A percentile compares a stretch with the other conserved stretches of the same genome.
Conservation (phyloP, 2,329 filamentous ascomycete genomes). For the Cordyceps cicadae region DNA sequence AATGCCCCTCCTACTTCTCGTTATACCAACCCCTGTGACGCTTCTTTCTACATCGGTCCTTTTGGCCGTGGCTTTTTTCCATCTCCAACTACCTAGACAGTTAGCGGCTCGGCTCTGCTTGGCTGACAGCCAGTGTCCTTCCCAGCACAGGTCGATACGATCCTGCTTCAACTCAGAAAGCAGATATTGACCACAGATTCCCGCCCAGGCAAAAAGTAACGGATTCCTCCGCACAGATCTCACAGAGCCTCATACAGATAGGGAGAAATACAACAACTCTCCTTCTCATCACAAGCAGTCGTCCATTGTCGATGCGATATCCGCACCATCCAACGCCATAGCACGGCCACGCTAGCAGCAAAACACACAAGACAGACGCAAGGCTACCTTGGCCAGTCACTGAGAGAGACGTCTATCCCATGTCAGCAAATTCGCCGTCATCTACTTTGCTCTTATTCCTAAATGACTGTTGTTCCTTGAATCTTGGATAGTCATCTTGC, state of each 20-base stretch:
- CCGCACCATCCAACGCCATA: background rate
- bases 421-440: background rate
- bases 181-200: background rate
- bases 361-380: constrained; percentile 8
- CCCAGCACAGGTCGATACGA: background rate
- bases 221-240: background rate
- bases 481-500: background rate
- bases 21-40: background rate
- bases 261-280: too few species aligned
- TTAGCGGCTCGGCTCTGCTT: constrained; percentile 3
- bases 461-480: background rate
- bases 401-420: background rate
- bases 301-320: background rate
- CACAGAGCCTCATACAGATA: background rate
- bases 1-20: background rate
- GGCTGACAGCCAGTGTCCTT: background rate
- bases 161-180: background rate
- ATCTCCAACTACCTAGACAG: background rate
- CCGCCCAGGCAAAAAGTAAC: background rate
- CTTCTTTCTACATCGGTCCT: background rate
- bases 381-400: background rate
- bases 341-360: background rate
- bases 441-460: background rate
- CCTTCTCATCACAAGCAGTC: background rate
- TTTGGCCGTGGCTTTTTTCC: background rate